Evolutionary conservation across 176 grass and related monocot species (phyloP).

Genomic region (Aechmea fasciata): DNA sequence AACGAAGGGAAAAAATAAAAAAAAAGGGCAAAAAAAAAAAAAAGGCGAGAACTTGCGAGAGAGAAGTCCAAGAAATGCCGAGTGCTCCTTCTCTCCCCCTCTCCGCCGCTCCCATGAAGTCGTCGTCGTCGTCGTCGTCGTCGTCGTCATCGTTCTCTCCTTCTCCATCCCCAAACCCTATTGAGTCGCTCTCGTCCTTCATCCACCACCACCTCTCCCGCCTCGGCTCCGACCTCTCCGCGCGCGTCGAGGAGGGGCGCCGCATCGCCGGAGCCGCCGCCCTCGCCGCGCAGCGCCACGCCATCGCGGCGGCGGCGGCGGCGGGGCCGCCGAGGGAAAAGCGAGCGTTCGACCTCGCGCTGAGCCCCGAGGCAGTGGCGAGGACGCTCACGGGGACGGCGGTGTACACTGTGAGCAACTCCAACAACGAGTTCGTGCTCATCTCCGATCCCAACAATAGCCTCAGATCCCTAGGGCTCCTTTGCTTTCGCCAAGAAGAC

Average conservation of each 20-base stretch:
- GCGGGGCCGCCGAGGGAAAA: constrained; percentile 6
- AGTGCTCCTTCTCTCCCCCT: constrained; percentile 42
- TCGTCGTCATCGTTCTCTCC: not conserved
- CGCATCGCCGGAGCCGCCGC: constrained; percentile 23
- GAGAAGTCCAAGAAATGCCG: not conserved
- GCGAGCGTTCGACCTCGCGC: constrained; percentile 41
- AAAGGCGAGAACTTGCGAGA: not conserved
- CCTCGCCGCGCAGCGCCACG: not conserved
- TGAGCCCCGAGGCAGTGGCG: constrained; percentile 56
- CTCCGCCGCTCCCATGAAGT: constrained; percentile 42
- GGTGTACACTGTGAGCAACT: constrained; percentile 69
- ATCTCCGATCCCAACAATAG: constrained; percentile 72
- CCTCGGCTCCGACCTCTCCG: constrained; percentile 26
- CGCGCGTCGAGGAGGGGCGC: constrained; percentile 32
- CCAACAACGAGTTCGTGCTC: constrained; percentile 89
- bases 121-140: constrained; percentile 4
- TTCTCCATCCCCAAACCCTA: constrained; percentile 22
- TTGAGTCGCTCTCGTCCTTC: constrained; percentile 49
- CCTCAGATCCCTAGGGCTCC: constrained; percentile 68
- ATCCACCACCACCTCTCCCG: constrained; percentile 35
- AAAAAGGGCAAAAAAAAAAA: not conserved
- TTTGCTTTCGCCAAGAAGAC: constrained; percentile 80
- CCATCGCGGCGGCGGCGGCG: not conserved
- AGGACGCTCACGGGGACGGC: constrained; percentile 54
- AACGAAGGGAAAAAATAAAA: no score